Evolutionary conservation across 768 basidiomycete genomes (phyloP), one percentile per base, ranked within the genome.

Genomic region (Mrakia gelida): DNA sequence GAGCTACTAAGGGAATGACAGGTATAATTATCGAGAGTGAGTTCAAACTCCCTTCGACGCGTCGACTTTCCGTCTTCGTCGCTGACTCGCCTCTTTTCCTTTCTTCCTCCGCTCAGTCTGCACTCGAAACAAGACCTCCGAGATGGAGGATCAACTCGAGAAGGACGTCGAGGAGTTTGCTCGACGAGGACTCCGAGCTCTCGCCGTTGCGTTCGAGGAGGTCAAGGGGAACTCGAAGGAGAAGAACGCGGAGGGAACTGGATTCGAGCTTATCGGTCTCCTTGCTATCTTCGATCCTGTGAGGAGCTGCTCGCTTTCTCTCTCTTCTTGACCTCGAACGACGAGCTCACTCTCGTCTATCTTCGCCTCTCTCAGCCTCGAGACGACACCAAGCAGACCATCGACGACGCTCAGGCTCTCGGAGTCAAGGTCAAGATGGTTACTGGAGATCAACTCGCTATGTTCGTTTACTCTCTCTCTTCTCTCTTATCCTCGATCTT

Each of bases 341-440:
- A 28, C 59, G n/a, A 59, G 26, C 59, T 26, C 23, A 8, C 59
- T 13, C n/a, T 28, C 18, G 9, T 9, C 59, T 28, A 2, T 28
- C 26, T 11, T 59, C 45, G 28, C 59, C 59, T 52, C 59, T n/a
- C 6, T 26, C 59, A 59, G 59, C 96, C 96, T 80, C 94, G 96
- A 85, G 92, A 92, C 0, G 96, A 98, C 84, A 98, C 96, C 85
- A 97, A 98, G 88, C 93, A 97, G 87, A 98, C 96, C 26, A 98
- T 98, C 83, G 95, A 98, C 83, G 95, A 98, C 85, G 95, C 96
- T 73, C 87, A 94, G 77, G 91, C 91, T 77, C 93, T 98, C 84
- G 96, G 96, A 85, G 95, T 98, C 82, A 92, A 91, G 84, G 95
- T 98, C 85, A 98, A 98, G 91, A 98, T 98, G 96, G 96, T 98